Evolutionary conservation across 2,329 filamentous ascomycete genomes (phyloP), one percentile per base, ranked within the genome.

Genomic region (Colletotrichum gigasporum): DNA sequence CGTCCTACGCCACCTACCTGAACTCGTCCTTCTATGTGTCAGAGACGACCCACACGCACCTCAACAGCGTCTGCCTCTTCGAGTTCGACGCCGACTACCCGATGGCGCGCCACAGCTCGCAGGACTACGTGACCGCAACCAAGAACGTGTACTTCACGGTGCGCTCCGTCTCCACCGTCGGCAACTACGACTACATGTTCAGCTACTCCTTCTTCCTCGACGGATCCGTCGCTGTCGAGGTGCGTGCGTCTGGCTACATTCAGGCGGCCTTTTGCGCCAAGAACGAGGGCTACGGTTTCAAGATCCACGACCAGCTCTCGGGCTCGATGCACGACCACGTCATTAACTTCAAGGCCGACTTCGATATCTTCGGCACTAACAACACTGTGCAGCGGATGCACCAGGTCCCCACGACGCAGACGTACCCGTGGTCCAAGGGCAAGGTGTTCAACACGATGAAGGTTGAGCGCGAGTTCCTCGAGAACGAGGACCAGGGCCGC

Each of bases 271-370:
- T 79, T 70, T 83, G 78, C 52, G 76, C 76, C 2, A 71, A 80
- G 37, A 82, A 83, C 50, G 71, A 77, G 1, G 79, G 81, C 53
- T 85, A 85, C 59, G 83, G 83, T 5, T 85, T 76, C 69, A 73
- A 79, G 30, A 83, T 86, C 48, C 80, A 84, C 64, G 80, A 85
- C 56, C 71, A 74, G 24, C 72, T 84, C 2, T 78, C 77, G 1
- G 82, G 83, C 5, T 79, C 77, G 26, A 84, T 86, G 78, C 85
- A 87, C 70, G 83, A 86, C 70, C 85, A 87, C 67, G 82, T 87
- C 1, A 69, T 86, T 35, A 85, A 83, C 67, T 86, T 81, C 76
- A 87, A 87, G 69, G 79, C 79, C 44, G 85, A 86, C 70, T 76
- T 86, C 22, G 84, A 87, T 67, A 78, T 86, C 30, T 73, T 79